Evolutionary conservation across 169 alveolate species (phyloP).

Genomic region (Plasmodium chabaudi): DNA sequence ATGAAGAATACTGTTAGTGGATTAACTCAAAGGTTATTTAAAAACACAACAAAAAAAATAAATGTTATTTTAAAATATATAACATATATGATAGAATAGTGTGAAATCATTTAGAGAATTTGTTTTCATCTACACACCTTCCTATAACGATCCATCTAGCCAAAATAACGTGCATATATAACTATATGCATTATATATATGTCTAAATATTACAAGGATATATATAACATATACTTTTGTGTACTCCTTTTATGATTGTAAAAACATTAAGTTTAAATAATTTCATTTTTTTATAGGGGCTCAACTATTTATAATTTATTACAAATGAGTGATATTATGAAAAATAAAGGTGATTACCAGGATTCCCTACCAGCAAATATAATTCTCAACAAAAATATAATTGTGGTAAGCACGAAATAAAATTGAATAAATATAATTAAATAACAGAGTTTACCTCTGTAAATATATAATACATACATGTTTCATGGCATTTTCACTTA

Average conservation of each 20-base stretch:
- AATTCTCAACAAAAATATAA: constrained; percentile 39
- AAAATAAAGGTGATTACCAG: constrained; percentile 53
- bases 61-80: background rate
- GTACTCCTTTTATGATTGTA: too few species aligned
- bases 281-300: constrained; percentile 14
- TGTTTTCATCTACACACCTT: too few species aligned
- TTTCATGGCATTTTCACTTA: background rate
- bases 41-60: background rate
- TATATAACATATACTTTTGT: too few species aligned
- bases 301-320: constrained; percentile 53
- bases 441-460: background rate
- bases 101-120: too few species aligned
- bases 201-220: too few species aligned
- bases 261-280: too few species aligned
- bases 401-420: constrained; percentile 31
- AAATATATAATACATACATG: background rate
- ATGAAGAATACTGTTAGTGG: constrained; percentile 48
- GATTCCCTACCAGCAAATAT: constrained; percentile 32
- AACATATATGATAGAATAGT: too few species aligned
- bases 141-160: too few species aligned
- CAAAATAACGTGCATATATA: too few species aligned
- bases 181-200: too few species aligned
- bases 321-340: constrained; percentile 70
- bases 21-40: constrained; percentile 49
- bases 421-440: background rate